These are phyloP conservation scores for Heterobasidion annosum DNA, from an alignment of 1,284 basidiomycete genomes.

Conservation along the genomic window DNA sequence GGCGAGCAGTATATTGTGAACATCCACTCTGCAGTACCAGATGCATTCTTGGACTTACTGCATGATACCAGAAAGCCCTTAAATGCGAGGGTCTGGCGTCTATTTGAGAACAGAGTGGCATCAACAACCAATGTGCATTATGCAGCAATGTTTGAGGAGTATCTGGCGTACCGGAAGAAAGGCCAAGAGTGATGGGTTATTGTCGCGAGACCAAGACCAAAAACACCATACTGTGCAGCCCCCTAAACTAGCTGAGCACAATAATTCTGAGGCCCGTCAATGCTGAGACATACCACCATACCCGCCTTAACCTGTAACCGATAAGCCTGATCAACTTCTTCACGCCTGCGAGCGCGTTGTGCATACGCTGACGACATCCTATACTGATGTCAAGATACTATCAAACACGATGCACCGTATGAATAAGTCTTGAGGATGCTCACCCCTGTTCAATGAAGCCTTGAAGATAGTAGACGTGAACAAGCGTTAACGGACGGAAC, in stretches of 20 bases:
- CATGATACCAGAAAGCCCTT: constrained; percentile 68
- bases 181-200: constrained; percentile 74
- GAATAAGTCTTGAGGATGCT: too few species aligned
- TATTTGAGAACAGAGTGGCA: constrained; percentile 17
- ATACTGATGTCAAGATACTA: neutral
- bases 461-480: too few species aligned
- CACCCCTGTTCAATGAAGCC: too few species aligned
- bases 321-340: constrained; percentile 47
- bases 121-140: neutral
- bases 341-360: constrained; percentile 32
- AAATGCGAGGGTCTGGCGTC: constrained; percentile 73
- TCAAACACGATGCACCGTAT: neutral
- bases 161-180: constrained; percentile 55
- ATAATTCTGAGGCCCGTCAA: neutral
- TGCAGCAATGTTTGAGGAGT: neutral
- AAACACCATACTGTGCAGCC: constrained; percentile 37
- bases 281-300: constrained; percentile 25
- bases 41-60: constrained; percentile 23
- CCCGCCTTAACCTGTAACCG: constrained; percentile 45
- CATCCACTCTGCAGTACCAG: neutral
- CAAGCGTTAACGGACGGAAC: neutral
- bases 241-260: constrained; percentile 32
- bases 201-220: constrained; percentile 54
- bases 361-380: neutral
- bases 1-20: neutral